Base-by-base conservation (phyloP, 78 protist genomes). In the Guillardia theta region DNA sequence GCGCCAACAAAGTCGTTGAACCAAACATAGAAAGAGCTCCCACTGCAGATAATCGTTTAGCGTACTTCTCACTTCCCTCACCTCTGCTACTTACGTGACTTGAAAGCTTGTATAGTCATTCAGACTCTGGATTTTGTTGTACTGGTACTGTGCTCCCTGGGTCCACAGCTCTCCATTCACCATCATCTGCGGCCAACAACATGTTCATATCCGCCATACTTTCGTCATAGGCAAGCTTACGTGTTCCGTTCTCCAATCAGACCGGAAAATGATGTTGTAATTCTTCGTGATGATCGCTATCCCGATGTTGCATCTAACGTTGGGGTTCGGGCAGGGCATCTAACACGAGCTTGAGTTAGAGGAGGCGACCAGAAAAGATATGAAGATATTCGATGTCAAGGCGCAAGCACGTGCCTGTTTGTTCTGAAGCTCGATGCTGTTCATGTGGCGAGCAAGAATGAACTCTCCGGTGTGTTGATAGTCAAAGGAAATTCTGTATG, bases 101-200 rank as follows among this genome's bases (percentile, higher is more conserved):
- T n/a, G n/a, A n/a, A n/a, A n/a, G n/a, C n/a, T n/a, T n/a, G n/a
- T n/a, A n/a, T n/a, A n/a, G n/a, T n/a, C n/a, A n/a, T n/a, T n/a
- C n/a, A n/a, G n/a, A n/a, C n/a, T n/a, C n/a, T n/a, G n/a, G n/a
- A n/a, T n/a, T n/a, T n/a, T n/a, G n/a, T n/a, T n/a, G n/a, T n/a
- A n/a, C n/a, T n/a, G 62, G 62, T 53, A 53, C 62, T 53, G 62
- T 12, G 12, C 62, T 12, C 18, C 41, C 83, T 33, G 45, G 41
- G 83, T 70, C 83, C 83, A 70, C 83, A 70, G n/a, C 6, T 70
- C 83, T 15, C 83, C 83, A 43, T 70, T 70, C 46, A 70, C 83
- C 83, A 70, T 70, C 46, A 70, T 70, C 83, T 70, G n/a, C n/a
- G n/a, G n/a, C n/a, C n/a, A n/a, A n/a, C n/a, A n/a, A n/a, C n/a